Evolutionary conservation across 495 filamentous ascomycete species (phyloP).

Genomic region (Glarea lozoyensis): DNA sequence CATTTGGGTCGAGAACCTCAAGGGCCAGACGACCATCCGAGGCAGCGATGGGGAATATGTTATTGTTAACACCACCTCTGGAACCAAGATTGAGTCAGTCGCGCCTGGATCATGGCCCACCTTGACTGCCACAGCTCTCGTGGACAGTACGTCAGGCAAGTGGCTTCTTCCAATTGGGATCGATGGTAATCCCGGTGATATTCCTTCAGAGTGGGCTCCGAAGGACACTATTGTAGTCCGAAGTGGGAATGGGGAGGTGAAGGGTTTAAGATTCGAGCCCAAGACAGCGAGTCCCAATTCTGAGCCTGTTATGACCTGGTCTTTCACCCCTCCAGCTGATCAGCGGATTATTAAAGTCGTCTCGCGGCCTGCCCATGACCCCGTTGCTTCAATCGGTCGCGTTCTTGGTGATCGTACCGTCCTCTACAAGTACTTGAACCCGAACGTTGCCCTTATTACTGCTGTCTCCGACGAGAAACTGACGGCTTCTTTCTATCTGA

Average conservation of each 20-base stretch:
- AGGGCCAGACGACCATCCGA: slow-evolving; percentile 50
- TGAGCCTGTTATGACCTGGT: slow-evolving; percentile 59
- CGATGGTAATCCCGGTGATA: slow-evolving; percentile 31
- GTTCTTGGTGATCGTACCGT: slow-evolving; percentile 87
- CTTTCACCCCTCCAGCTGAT: slow-evolving; percentile 56
- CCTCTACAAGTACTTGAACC: slow-evolving; percentile 93
- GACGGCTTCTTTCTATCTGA: slow-evolving; percentile 62
- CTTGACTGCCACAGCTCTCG: slow-evolving; percentile 36
- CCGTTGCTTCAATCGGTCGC: slow-evolving; percentile 88
- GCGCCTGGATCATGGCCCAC: slow-evolving; percentile 25
- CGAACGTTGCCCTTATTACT: slow-evolving; percentile 74
- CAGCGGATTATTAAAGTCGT: slow-evolving; percentile 60
- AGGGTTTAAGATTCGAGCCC: slow-evolving; percentile 45
- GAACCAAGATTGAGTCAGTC: slow-evolving; percentile 38
- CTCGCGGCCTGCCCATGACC: slow-evolving; percentile 65
- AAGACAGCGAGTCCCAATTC: slow-evolving; percentile 34
- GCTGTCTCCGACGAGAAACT: slow-evolving; percentile 48
- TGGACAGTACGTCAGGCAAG: slow-evolving; percentile 40
- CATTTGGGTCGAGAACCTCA: slow-evolving; percentile 45
- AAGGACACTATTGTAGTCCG: slow-evolving; percentile 51
- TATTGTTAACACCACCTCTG: slow-evolving; percentile 46
- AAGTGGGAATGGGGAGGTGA: slow-evolving; percentile 48
- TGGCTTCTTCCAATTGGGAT: slow-evolving; percentile 39
- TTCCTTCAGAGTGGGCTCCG: slow-evolving; percentile 30
- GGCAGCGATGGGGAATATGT: slow-evolving; percentile 48